Evolutionary conservation across 1,284 basidiomycete species (phyloP).

Genomic region (Trichosporon sp.): DNA sequence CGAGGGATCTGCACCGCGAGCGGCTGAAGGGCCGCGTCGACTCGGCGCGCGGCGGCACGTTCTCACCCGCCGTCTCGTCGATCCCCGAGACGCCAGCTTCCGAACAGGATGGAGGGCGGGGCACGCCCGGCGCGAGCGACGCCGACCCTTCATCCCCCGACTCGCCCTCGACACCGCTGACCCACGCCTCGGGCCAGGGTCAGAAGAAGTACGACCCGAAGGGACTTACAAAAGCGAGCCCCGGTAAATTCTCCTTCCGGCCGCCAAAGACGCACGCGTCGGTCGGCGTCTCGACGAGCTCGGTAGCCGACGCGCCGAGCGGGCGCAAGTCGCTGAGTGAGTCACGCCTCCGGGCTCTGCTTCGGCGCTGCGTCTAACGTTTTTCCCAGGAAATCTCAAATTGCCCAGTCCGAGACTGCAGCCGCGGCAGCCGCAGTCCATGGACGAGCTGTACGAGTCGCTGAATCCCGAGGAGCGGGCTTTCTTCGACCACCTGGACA

Average conservation of each 20-base stretch:
- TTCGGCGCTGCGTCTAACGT: not conserved
- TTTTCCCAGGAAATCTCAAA: constrained; percentile 29
- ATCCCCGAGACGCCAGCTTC: not conserved
- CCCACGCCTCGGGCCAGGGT: not conserved
- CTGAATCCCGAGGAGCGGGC: constrained; percentile 55
- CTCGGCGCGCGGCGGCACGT: constrained; percentile 7
- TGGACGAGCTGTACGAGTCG: constrained; percentile 40
- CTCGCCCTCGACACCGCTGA: not conserved
- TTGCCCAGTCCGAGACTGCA: constrained; percentile 31
- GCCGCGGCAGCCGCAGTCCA: constrained; percentile 20
- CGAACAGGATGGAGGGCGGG: not conserved
- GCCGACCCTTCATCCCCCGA: not conserved
- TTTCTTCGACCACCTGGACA: constrained; percentile 70
- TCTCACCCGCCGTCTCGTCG: constrained; percentile 6
- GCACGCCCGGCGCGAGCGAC: not conserved
- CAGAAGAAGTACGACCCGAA: not conserved
- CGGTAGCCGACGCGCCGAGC: constrained; percentile 11
- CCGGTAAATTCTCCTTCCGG: not conserved
- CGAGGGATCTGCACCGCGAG: not conserved
- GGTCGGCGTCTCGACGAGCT: constrained; percentile 6
- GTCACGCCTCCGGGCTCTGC: not conserved
- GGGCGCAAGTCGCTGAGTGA: constrained; percentile 11
- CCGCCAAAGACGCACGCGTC: constrained; percentile 3
- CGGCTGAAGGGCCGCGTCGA: not conserved
- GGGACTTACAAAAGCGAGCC: not conserved